These are phyloP conservation scores for Paramecium caudatum DNA, from an alignment of 73 alveolate species.

Conservation along the genomic window DNA sequence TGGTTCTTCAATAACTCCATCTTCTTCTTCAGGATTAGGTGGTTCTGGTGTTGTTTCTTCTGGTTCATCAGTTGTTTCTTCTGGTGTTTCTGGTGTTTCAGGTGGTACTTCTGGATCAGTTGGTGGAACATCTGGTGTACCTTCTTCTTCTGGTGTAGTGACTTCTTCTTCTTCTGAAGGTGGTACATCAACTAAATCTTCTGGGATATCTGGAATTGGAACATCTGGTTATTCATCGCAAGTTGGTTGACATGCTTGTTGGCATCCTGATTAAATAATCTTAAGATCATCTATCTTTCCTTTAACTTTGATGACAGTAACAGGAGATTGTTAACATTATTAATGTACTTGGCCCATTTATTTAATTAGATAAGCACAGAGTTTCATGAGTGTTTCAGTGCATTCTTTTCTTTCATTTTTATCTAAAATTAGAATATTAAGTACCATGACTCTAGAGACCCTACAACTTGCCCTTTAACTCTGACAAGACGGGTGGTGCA, in stretches of 20 bases:
- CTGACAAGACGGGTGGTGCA: conserved; percentile 43
- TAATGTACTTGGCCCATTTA: conserved; percentile 7
- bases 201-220: neutral
- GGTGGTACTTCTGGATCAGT: conserved; percentile 5
- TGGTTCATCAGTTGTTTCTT: no score
- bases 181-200: neutral
- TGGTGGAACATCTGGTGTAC: conserved; percentile 14
- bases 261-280: conserved; percentile 58
- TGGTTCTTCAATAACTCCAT: neutral
- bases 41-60: no score
- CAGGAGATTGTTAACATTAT: conserved; percentile 29
- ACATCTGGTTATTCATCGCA: conserved; percentile 19
- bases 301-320: conserved; percentile 54
- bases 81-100: neutral
- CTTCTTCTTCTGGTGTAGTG: conserved; percentile 24
- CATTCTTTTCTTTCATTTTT: conserved; percentile 47
- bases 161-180: conserved; percentile 5
- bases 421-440: neutral
- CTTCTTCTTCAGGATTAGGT: no score
- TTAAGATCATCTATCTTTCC: conserved; percentile 65
- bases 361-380: conserved; percentile 62
- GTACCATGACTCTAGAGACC: conserved; percentile 55
- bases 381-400: conserved; percentile 44
- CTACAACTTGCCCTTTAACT: neutral
- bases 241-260: conserved; percentile 58